phyloP scores from a whole-genome alignment of 768 basidiomycete species.

The Rhodotorula diobovata region DNA sequence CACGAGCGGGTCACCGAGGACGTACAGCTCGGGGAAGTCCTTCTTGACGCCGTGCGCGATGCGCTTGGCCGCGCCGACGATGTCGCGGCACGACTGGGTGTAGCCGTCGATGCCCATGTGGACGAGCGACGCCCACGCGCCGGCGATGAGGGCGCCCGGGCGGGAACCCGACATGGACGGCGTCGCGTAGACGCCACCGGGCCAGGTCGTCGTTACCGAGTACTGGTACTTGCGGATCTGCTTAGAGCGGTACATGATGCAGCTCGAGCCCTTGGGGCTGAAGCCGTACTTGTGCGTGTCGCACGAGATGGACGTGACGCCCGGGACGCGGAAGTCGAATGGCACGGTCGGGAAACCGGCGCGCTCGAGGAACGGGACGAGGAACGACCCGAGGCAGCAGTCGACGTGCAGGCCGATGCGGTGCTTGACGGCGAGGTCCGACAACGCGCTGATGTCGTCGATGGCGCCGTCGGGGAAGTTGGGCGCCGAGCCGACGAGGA shows the following conservation, averaged over 20 bases:
- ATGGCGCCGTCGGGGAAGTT: slow-evolving; percentile 51
- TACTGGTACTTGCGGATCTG: slow-evolving; percentile 37
- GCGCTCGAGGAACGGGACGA: slow-evolving; percentile 83
- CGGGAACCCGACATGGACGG: slow-evolving; percentile 38
- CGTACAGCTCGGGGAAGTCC: slow-evolving; percentile 74
- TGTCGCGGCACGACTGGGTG: slow-evolving; percentile 72
- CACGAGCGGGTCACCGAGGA: slow-evolving; percentile 82
- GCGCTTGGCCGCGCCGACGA: slow-evolving; percentile 67
- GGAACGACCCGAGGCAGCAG: slow-evolving; percentile 58
- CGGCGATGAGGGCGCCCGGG: slow-evolving; percentile 86
- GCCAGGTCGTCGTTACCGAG: slow-evolving; percentile 43
- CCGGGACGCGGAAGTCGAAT: slow-evolving; percentile 85
- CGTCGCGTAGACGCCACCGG: slow-evolving; percentile 65
- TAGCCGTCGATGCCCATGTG: slow-evolving; percentile 87
- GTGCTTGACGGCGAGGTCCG: slow-evolving; percentile 64
- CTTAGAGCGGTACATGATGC: slow-evolving; percentile 78
- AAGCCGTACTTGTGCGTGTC: slow-evolving; percentile 79
- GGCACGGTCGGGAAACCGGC: slow-evolving; percentile 48
- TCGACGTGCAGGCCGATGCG: slow-evolving; percentile 74
- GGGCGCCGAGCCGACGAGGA: slow-evolving; percentile 42
- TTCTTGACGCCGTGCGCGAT: slow-evolving; percentile 64
- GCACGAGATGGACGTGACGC: slow-evolving; percentile 84
- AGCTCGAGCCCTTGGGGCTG: slow-evolving; percentile 51
- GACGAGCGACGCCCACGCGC: slow-evolving; percentile 94
- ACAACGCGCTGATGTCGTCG: slow-evolving; percentile 67